phyloP scores from a whole-genome alignment of 352 stramenopile genomes.

The Phytopythium boreale region DNA sequence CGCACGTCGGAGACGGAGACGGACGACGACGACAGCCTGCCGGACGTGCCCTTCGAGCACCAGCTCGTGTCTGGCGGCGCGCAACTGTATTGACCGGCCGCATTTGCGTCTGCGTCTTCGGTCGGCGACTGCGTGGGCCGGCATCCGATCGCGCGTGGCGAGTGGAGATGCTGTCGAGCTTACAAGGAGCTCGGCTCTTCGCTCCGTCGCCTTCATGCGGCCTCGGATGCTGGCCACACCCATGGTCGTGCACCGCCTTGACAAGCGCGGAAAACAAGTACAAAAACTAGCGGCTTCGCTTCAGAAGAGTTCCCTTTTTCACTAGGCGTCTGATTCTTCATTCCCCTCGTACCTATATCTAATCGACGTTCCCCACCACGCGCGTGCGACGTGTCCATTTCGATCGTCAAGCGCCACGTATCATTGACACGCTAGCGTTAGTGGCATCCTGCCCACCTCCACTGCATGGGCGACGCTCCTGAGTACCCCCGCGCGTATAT shows the following conservation, averaged over 20 bases:
- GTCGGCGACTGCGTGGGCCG: no score
- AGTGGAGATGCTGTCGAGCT: neutral
- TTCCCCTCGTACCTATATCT: constrained; percentile 3
- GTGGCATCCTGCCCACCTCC: no score
- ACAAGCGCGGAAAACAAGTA: neutral
- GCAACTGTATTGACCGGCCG: constrained; percentile 14
- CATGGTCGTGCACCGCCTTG: neutral
- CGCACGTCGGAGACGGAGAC: constrained; percentile 32
- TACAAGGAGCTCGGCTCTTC: neutral
- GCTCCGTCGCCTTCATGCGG: neutral
- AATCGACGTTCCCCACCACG: constrained; percentile 1
- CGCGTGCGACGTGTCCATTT: neutral
- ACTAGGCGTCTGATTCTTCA: neutral
- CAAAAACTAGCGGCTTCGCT: neutral
- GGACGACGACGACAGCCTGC: constrained; percentile 44
- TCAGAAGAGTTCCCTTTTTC: neutral
- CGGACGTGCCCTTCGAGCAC: constrained; percentile 47
- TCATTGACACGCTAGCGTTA: no score
- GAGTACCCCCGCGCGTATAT: no score
- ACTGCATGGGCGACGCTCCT: no score
- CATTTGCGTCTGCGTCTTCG: neutral
- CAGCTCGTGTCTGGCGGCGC: constrained; percentile 24
- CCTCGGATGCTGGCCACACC: neutral
- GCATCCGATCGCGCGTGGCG: neutral
- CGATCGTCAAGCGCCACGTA: neutral